A percentile compares a stretch with the other conserved stretches of the same genome.
These are phyloP conservation scores for Amphicarpaea edgeworthii DNA, from an alignment of 306 rosid genomes.

Conservation along the genomic window DNA sequence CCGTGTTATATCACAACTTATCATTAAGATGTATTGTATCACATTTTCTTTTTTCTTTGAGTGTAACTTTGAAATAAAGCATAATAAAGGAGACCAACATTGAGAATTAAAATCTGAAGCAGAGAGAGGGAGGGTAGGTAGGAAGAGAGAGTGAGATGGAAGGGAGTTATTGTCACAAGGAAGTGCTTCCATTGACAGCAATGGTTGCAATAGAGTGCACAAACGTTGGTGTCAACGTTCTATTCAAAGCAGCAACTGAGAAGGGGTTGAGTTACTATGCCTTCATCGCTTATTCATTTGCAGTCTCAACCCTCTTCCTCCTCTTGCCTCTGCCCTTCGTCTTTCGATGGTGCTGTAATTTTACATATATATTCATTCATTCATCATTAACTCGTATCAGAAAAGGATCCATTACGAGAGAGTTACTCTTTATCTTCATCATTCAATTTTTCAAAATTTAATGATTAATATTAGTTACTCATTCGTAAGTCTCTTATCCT, in stretches of 20 bases:
- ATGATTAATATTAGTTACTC: too few relatives aligned
- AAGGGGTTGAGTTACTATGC: slow-evolving; percentile 63
- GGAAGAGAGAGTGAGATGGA: slow-evolving; percentile 20
- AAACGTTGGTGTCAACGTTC: slow-evolving; percentile 54
- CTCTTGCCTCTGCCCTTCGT: slow-evolving; percentile 61
- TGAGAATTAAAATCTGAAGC: not conserved
- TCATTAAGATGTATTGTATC: too few relatives aligned
- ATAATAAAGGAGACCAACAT: not conserved
- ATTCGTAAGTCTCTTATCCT: too few relatives aligned
- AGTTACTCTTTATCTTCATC: too few relatives aligned
- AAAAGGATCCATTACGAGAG: too few relatives aligned
- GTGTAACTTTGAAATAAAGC: too few relatives aligned
- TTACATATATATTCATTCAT: not conserved
- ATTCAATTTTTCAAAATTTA: too few relatives aligned
- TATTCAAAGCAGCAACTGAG: slow-evolving; percentile 66
- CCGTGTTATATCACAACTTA: too few relatives aligned
- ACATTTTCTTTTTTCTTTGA: too few relatives aligned
- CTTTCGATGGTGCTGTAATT: slow-evolving; percentile 54
- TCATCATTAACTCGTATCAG: too few relatives aligned
- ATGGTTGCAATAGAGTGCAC: slow-evolving; percentile 59
- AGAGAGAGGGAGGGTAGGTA: slow-evolving; percentile 1
- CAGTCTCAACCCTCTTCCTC: slow-evolving; percentile 53
- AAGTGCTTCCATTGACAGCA: slow-evolving; percentile 57
- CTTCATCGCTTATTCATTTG: slow-evolving; percentile 59
- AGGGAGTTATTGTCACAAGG: slow-evolving; percentile 45